phyloP scores from a whole-genome alignment of 2,329 filamentous ascomycete genomes.

The Xylariaceae sp. region DNA sequence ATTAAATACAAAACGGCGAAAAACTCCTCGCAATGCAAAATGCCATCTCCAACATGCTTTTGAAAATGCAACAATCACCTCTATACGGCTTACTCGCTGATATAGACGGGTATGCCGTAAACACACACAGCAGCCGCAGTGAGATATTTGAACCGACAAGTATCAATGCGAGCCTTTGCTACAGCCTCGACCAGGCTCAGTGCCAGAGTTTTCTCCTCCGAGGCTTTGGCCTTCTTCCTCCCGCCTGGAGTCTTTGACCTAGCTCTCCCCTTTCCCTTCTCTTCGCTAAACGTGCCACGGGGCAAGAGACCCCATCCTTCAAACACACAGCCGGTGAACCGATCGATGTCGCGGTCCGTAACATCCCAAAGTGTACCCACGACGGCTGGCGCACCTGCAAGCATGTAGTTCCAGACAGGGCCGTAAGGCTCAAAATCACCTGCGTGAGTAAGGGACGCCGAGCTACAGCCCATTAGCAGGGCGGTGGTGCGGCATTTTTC shows the following conservation, averaged over 20 bases:
- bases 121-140: conserved; percentile 92
- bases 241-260: conserved; percentile 15
- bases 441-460: conserved; percentile 72
- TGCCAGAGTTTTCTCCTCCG: conserved; percentile 30
- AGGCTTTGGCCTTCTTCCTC: conserved; percentile 14
- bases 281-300: conserved; percentile 41
- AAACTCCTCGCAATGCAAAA: no score
- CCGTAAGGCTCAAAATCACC: conserved; percentile 91
- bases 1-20: no score
- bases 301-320: conserved; percentile 79
- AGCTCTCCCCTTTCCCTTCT: conserved; percentile 31
- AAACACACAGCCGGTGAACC: conserved; percentile 75
- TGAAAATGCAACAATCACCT: no score
- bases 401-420: conserved; percentile 86
- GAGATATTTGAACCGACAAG: conserved; percentile 84
- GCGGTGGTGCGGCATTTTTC: conserved; percentile 71
- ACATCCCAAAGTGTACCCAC: conserved; percentile 97
- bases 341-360: conserved; percentile 94
- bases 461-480: conserved; percentile 92
- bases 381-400: conserved; percentile 79
- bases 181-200: conserved; percentile 77
- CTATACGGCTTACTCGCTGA: conserved; percentile 37
- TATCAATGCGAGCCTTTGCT: conserved; percentile 63
- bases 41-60: no score
- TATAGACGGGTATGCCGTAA: conserved; percentile 90